These are phyloP conservation scores for Helenozyma baotianmanensis DNA, from an alignment of 805 yeast genomes.

Conservation along the genomic window DNA sequence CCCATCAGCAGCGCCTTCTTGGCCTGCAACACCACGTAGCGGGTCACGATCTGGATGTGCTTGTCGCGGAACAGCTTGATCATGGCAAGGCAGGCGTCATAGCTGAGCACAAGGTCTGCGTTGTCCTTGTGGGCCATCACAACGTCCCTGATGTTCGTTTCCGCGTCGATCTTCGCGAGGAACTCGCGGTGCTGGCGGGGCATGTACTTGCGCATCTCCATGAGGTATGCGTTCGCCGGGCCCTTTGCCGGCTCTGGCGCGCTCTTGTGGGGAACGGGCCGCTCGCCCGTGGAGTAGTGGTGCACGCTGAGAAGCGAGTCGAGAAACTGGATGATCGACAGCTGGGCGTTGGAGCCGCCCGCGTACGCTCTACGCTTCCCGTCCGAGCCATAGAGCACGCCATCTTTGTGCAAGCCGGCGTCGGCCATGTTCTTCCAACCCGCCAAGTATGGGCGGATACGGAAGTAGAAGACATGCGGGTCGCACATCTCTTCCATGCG, in stretches of 20 bases:
- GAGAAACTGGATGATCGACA: slow-evolving; percentile 81
- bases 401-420: slow-evolving; percentile 67
- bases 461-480: slow-evolving; percentile 84
- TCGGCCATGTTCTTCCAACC: slow-evolving; percentile 93
- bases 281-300: slow-evolving; percentile 73
- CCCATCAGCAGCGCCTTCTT: slow-evolving; percentile 50
- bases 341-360: slow-evolving; percentile 95
- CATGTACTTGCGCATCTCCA: slow-evolving; percentile 86
- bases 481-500: slow-evolving; percentile 92
- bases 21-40: slow-evolving; percentile 81
- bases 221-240: slow-evolving; percentile 51
- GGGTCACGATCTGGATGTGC: slow-evolving; percentile 87
- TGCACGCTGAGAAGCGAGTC: slow-evolving; percentile 73
- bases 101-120: slow-evolving; percentile 62
- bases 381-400: slow-evolving; percentile 74
- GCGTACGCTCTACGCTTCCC: slow-evolving; percentile 50
- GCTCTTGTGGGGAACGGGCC: slow-evolving; percentile 28
- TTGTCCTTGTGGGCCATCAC: slow-evolving; percentile 44
- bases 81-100: slow-evolving; percentile 88
- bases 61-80: slow-evolving; percentile 84
- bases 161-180: slow-evolving; percentile 53
- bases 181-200: slow-evolving; percentile 82
- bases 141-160: slow-evolving; percentile 59
- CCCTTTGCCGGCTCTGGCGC: slow-evolving; percentile 7
- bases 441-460: slow-evolving; percentile 84